Percentiles rank a stretch among this genome's conserved stretches.
Conservation (phyloP, 108 stramenopile species). For the Cyclotella cryptica region DNA sequence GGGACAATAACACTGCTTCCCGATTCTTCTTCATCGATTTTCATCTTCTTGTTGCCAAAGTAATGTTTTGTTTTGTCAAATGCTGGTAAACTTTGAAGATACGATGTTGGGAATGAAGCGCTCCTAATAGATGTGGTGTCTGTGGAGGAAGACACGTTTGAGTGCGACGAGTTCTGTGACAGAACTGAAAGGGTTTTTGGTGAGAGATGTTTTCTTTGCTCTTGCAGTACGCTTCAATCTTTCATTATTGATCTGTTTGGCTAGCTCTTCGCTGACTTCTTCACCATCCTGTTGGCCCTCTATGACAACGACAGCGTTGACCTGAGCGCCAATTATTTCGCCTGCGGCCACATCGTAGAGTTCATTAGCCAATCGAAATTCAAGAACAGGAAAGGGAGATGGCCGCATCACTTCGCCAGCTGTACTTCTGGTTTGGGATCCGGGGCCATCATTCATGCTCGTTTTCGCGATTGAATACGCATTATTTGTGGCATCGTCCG, state of each 20-base stretch:
- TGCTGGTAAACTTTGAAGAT: constrained; percentile 2
- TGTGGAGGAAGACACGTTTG: background rate
- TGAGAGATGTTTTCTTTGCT: background rate
- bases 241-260: constrained; percentile 25
- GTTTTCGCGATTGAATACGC: background rate
- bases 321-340: constrained; percentile 71
- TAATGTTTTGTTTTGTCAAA: constrained; percentile 1
- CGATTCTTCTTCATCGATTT: constrained; percentile 33
- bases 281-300: constrained; percentile 26
- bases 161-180: background rate
- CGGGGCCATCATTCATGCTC: no score
- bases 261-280: constrained; percentile 29
- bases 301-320: constrained; percentile 42
- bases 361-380: constrained; percentile 76
- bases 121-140: background rate
- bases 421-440: no score
- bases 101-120: background rate
- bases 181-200: background rate
- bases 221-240: constrained; percentile 20
- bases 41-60: constrained; percentile 20
- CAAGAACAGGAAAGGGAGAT: constrained; percentile 70
- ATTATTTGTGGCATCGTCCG: background rate
- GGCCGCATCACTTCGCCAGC: background rate
- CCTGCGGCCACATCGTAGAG: constrained; percentile 44
- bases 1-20: constrained; percentile 40